Percentiles rank a stretch among this genome's conserved stretches.
Evolutionary conservation across 768 basidiomycete genomes (phyloP).

Genomic region (Coprinopsis cinerea): DNA sequence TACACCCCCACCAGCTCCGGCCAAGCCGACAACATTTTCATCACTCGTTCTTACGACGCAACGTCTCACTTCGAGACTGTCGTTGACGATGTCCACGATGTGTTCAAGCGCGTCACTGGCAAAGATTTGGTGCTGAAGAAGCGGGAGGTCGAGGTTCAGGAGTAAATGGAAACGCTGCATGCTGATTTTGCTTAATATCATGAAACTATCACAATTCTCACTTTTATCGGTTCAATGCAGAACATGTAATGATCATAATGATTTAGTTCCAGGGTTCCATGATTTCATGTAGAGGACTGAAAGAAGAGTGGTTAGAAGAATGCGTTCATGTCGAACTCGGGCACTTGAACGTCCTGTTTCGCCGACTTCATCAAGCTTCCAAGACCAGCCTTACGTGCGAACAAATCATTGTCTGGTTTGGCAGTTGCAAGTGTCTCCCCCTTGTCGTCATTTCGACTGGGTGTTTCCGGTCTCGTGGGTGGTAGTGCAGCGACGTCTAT

Average conservation of each 20-base stretch:
- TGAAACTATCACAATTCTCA: no score
- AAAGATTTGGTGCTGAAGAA: constrained; percentile 82
- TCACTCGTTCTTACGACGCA: constrained; percentile 97
- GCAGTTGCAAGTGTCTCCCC: constrained; percentile 19
- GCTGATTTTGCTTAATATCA: not conserved
- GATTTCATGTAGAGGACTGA: not conserved
- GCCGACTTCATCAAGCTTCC: constrained; percentile 89
- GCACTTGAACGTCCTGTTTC: constrained; percentile 78
- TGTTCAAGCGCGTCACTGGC: constrained; percentile 86
- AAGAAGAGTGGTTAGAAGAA: constrained; percentile 44
- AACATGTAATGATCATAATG: constrained; percentile 8
- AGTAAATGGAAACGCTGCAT: constrained; percentile 20
- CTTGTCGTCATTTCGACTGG: constrained; percentile 18
- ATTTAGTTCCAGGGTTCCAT: not conserved
- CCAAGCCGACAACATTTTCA: constrained; percentile 83
- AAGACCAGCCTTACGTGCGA: constrained; percentile 64
- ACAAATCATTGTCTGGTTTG: constrained; percentile 51
- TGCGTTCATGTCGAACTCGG: constrained; percentile 82
- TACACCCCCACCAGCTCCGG: constrained; percentile 88
- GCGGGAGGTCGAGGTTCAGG: constrained; percentile 65
- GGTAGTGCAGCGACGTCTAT: constrained; percentile 71
- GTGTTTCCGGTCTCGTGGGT: constrained; percentile 51
- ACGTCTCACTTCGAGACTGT: constrained; percentile 99
- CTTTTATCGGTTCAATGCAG: not conserved
- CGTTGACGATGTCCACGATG: constrained; percentile 93